Base-by-base conservation (phyloP, 192 early-diverging fungal species). In the Rhizophagus prolifer region DNA sequence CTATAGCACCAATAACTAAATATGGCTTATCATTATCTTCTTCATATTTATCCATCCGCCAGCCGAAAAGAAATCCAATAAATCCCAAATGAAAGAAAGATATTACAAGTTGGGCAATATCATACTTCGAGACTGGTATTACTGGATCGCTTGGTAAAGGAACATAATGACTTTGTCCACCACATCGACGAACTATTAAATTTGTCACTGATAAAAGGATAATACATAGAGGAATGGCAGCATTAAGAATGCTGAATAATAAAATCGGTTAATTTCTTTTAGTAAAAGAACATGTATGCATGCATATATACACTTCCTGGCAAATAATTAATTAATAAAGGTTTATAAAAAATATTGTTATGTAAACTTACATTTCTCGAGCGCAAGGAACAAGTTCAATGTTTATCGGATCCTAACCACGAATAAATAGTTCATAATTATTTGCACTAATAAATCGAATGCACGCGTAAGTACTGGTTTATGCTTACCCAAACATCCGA, bases 71-170 rank as follows among this genome's bases (percentile, higher is more conserved):
- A 26, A 76, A 76, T 21, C 75, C 65, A 28, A 76, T 66, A 38
- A 76, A 76, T 19, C 64, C 75, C 8, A 76, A 28, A 21, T 76
- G 75, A 58, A 76, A 31, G 23, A 76, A 76, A 31, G 75, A 76
- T 68, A 76, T 76, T 0, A 76, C 36, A 41, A 76, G n/a, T 58
- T 76, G 75, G 25, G 47, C 30, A 14, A 58, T 38, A 68, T 76
- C 75, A 68, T 76, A 76, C 50, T 76, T 76, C 6, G 75, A 68
- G 9, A 76, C 58, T 8, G 75, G 63, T 54, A 68, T 58, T 59
- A 25, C 21, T 3, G 16, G 75, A 19, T 58, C n/a, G 50, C 9
- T 50, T 72, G 21, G n/a, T 9, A 41, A 41, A 75, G 41, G 64
- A 54, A 6, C 25, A 12, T 68, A 9, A 13, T 38, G 19, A 25